A percentile compares a stretch with the other conserved stretches of the same genome.
These are phyloP conservation scores for Mycena alexandri DNA, from an alignment of 768 basidiomycete species.

Conservation along the genomic window DNA sequence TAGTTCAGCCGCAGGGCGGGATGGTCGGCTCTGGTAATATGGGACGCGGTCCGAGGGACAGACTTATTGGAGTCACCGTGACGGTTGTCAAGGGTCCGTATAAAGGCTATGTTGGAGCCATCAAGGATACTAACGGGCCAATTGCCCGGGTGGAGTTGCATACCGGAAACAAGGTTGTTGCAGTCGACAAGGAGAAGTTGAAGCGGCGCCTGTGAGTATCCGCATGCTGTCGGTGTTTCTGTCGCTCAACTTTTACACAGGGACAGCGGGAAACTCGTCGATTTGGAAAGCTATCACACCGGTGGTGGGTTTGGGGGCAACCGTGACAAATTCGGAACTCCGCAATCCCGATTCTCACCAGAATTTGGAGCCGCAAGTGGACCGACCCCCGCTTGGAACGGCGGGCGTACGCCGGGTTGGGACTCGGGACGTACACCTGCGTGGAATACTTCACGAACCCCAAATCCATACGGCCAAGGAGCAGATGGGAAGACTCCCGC, in stretches of 20 bases:
- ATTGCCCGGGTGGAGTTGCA: conserved; percentile 93
- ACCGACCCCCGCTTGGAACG: conserved; percentile 49
- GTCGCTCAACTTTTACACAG: conserved; percentile 48
- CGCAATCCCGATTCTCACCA: conserved; percentile 29
- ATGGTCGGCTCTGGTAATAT: conserved; percentile 86
- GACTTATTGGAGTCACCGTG: conserved; percentile 84
- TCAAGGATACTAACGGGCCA: conserved; percentile 94
- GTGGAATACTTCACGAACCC: conserved; percentile 44
- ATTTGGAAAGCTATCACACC: conserved; percentile 54
- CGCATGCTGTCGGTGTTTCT: conserved; percentile 6
- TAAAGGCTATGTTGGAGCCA: conserved; percentile 91
- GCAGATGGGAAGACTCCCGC: conserved; percentile 78
- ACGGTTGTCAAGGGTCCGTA: conserved; percentile 87
- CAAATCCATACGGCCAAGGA: conserved; percentile 53
- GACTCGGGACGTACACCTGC: conserved; percentile 41
- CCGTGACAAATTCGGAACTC: conserved; percentile 19
- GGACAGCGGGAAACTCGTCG: conserved; percentile 66
- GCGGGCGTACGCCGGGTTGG: conserved; percentile 45
- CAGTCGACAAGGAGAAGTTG: conserved; percentile 85
- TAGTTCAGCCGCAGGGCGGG: conserved; percentile 73
- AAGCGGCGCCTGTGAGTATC: conserved; percentile 76
- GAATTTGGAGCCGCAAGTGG: conserved; percentile 37
- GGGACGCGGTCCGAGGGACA: conserved; percentile 84
- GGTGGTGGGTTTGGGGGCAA: conserved; percentile 26
- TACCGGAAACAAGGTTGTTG: conserved; percentile 87